These are phyloP conservation scores for Boechera retrofracta DNA, from an alignment of 345 rosid species.

Conservation along the genomic window DNA sequence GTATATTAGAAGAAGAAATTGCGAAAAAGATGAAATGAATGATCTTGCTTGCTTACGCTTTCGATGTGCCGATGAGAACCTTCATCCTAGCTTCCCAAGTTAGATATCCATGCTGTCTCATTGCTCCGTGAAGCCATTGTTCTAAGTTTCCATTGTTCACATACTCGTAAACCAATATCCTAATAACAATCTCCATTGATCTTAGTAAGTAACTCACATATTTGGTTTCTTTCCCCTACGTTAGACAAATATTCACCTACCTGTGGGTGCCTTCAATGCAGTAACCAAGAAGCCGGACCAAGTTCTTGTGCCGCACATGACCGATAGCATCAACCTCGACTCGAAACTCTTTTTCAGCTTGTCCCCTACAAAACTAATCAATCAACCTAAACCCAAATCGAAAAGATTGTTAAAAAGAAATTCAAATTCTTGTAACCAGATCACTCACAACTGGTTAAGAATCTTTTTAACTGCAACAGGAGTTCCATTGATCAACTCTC, in stretches of 20 bases:
- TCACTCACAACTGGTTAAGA: slow-evolving; percentile 77
- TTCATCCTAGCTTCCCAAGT: slow-evolving; percentile 95
- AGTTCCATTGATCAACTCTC: slow-evolving; percentile 68
- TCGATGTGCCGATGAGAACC: slow-evolving; percentile 80
- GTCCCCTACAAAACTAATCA: slow-evolving; percentile 62
- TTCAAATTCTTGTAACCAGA: not conserved
- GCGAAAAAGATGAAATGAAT: not conserved
- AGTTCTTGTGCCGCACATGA: slow-evolving; percentile 88
- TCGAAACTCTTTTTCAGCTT: slow-evolving; percentile 91
- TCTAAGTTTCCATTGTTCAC: slow-evolving; percentile 91
- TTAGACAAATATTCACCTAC: slow-evolving; percentile 40
- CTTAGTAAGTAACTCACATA: slow-evolving; percentile 40
- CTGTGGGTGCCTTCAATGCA: slow-evolving; percentile 96
- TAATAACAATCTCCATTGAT: slow-evolving; percentile 30
- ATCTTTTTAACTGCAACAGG: slow-evolving; percentile 94
- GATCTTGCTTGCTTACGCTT: slow-evolving; percentile 66
- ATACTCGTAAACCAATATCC: slow-evolving; percentile 88
- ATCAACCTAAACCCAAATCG: slow-evolving; percentile 1
- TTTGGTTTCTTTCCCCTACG: slow-evolving; percentile 46
- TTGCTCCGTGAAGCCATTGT: slow-evolving; percentile 90
- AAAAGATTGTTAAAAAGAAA: not conserved
- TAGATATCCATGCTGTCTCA: slow-evolving; percentile 69
- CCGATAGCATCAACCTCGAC: slow-evolving; percentile 97
- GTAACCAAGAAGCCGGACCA: slow-evolving; percentile 91
- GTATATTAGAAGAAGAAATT: not conserved